phyloP scores from a whole-genome alignment of 306 rosid genomes.

The Sechiopsis laciniata region DNA sequence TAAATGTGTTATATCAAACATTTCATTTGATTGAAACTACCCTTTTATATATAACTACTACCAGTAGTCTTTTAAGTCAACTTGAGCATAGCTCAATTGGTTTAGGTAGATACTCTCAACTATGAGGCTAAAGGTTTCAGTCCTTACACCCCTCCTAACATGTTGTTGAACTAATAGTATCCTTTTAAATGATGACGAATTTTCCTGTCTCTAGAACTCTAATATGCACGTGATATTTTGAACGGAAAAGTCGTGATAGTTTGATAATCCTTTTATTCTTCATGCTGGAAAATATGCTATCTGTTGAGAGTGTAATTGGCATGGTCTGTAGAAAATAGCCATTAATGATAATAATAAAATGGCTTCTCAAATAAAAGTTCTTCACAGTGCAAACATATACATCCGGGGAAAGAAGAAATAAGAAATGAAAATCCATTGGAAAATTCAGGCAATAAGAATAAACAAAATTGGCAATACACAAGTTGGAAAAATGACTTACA shows the following conservation, averaged over 20 bases:
- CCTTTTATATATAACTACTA: not conserved
- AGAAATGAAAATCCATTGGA: not conserved
- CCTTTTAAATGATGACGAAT: not conserved
- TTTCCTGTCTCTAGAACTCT: not conserved
- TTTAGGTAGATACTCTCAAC: no score
- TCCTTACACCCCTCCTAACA: not conserved
- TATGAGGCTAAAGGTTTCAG: not conserved
- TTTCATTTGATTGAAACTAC: slow-evolving; percentile 3
- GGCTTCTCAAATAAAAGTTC: not conserved
- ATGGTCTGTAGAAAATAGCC: slow-evolving; percentile 8
- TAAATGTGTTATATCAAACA: not conserved
- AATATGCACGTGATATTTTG: not conserved
- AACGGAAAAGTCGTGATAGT: not conserved
- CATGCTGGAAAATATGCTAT: not conserved
- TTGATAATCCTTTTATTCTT: slow-evolving; percentile 4
- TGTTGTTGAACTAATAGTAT: not conserved
- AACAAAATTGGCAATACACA: not conserved
- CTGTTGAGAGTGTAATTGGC: not conserved
- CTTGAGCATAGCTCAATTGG: not conserved
- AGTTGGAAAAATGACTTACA: slow-evolving; percentile 17
- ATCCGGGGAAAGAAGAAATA: not conserved
- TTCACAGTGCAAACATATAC: not conserved
- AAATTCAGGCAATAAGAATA: not conserved
- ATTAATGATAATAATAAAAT: not conserved
- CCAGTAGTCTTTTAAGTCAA: not conserved